These are phyloP conservation scores for Colletotrichum endophyticum DNA, from an alignment of 2,329 filamentous ascomycete species.

Conservation along the genomic window DNA sequence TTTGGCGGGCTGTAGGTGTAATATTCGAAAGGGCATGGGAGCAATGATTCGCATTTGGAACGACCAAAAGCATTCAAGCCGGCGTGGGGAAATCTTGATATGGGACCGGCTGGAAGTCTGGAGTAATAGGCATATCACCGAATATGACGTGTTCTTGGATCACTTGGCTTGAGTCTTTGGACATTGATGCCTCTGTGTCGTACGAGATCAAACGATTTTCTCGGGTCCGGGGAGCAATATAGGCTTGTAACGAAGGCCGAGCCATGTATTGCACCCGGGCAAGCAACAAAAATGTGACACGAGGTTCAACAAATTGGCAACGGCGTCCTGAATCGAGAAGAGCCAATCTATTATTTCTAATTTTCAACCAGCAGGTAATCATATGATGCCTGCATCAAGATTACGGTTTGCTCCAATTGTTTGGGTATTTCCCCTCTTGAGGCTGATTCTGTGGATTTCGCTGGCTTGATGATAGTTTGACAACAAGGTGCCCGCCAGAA, in stretches of 20 bases:
- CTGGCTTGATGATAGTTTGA: background rate
- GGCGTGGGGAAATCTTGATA: background rate
- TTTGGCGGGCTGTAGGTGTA: background rate
- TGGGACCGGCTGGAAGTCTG: background rate
- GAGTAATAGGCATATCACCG: background rate
- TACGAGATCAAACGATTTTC: background rate
- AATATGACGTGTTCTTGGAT: background rate
- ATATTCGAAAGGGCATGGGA: background rate
- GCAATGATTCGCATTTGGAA: background rate
- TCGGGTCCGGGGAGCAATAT: background rate
- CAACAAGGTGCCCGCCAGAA: background rate
- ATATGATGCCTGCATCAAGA: background rate
- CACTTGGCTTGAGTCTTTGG: background rate
- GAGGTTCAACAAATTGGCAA: background rate
- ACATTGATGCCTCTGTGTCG: background rate
- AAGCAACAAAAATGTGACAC: background rate
- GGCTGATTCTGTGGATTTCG: background rate
- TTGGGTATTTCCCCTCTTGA: background rate
- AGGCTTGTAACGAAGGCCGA: too few species aligned
- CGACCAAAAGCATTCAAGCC: background rate
- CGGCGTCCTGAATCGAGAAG: background rate
- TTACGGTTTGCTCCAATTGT: background rate
- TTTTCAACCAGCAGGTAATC: background rate
- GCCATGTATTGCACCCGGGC: too few species aligned
- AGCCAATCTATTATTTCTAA: rapidly evolving